phyloP scores from a whole-genome alignment of 305 asterid genomes.

The Rubia balearica region DNA sequence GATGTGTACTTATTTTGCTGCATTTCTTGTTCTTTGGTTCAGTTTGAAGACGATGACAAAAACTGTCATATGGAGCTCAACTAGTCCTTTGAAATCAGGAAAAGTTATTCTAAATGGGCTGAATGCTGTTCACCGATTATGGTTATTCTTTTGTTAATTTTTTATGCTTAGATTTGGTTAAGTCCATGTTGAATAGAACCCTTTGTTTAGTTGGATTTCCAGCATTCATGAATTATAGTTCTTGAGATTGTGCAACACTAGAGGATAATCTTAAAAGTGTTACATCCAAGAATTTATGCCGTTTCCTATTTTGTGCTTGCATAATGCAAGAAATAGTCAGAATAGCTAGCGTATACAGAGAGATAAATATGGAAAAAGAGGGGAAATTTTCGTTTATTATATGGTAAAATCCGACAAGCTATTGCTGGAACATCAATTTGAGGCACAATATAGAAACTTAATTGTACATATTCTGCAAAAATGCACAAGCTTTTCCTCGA shows the following conservation, averaged over 20 bases:
- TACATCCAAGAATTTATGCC: background rate
- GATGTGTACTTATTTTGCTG: constrained; percentile 3
- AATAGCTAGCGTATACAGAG: background rate
- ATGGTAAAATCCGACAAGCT: background rate
- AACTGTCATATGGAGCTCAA: constrained; percentile 58
- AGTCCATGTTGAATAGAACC: constrained; percentile 6
- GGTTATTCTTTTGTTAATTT: constrained; percentile 16
- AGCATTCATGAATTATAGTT: background rate
- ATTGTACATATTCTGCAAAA: constrained; percentile 5
- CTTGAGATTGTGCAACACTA: background rate
- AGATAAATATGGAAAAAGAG: background rate
- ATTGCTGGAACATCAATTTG: background rate
- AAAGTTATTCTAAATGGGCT: constrained; percentile 15
- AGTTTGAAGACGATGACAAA: constrained; percentile 68
- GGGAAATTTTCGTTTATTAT: background rate
- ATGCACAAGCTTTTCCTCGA: background rate
- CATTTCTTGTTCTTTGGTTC: constrained; percentile 22
- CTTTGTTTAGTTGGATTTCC: constrained; percentile 4
- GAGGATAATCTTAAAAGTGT: background rate
- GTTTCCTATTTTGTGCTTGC: background rate
- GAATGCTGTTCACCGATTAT: too few relatives aligned
- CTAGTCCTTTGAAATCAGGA: constrained; percentile 59
- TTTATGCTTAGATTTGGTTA: background rate
- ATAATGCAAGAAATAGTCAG: background rate
- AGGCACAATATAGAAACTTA: background rate